Percentiles rank a stretch among this genome's conserved stretches.
phyloP scores from a whole-genome alignment of 306 rosid genomes.

The Medicago ruthenica region DNA sequence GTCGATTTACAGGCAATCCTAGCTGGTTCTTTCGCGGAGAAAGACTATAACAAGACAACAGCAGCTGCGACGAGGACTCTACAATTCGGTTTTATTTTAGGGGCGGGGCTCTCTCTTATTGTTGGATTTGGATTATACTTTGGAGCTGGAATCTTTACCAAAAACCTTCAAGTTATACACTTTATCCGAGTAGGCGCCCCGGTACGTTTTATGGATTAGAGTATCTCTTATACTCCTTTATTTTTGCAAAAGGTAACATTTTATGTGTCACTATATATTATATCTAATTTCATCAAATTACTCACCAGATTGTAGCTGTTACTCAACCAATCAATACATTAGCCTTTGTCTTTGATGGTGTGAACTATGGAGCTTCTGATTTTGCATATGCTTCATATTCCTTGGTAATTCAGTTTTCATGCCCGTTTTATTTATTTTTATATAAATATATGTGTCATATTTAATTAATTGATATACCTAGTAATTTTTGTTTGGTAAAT shows the following conservation, averaged over 20 bases:
- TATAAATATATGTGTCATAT: neutral
- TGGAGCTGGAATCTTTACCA: conserved; percentile 81
- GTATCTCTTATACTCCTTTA: neutral
- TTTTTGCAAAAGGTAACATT: neutral
- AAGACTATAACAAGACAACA: conserved; percentile 66
- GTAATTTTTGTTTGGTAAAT: neutral
- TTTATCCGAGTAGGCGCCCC: conserved; percentile 73
- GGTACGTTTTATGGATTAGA: conserved; percentile 30
- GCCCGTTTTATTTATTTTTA: neutral
- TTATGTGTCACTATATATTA: neutral
- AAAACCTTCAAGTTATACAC: conserved; percentile 63
- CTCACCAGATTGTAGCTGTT: conserved; percentile 81
- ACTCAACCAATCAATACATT: conserved; percentile 89
- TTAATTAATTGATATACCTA: neutral
- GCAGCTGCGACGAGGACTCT: conserved; percentile 65
- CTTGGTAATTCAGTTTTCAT: conserved; percentile 53
- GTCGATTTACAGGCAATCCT: conserved; percentile 66
- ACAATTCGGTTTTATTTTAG: conserved; percentile 80
- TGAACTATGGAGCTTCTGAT: conserved; percentile 92
- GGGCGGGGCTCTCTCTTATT: conserved; percentile 64
- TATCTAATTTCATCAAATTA: neutral
- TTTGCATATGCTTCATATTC: conserved; percentile 89
- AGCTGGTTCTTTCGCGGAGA: conserved; percentile 85
- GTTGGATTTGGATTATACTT: conserved; percentile 77
- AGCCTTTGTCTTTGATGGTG: conserved; percentile 93